Conservation (phyloP, 495 filamentous ascomycete species). For the Hypoxylon lienhwacheense region DNA sequence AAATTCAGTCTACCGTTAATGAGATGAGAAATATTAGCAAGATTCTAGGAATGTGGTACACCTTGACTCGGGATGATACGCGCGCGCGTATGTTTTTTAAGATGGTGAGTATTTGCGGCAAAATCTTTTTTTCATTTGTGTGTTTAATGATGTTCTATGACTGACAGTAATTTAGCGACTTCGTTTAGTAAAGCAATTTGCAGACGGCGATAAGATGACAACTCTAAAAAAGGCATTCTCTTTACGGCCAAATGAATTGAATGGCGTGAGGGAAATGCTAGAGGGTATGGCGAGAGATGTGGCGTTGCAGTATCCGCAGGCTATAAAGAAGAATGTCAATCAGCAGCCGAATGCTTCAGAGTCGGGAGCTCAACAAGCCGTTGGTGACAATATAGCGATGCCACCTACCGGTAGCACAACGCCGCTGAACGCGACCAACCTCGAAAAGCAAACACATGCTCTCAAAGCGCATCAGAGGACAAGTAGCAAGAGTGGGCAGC, state of each 20-base stretch:
- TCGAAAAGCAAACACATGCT: slow-evolving; percentile 65
- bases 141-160: not conserved
- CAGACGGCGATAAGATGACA: slow-evolving; percentile 53
- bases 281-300: slow-evolving; percentile 43
- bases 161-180: slow-evolving; percentile 49
- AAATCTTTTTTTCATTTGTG: slow-evolving; percentile 31
- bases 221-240: slow-evolving; percentile 59
- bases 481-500: slow-evolving; percentile 44
- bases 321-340: slow-evolving; percentile 28
- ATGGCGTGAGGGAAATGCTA: slow-evolving; percentile 51
- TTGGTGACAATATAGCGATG: slow-evolving; percentile 24
- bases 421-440: slow-evolving; percentile 65
- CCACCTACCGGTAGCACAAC: slow-evolving; percentile 42
- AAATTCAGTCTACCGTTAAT: slow-evolving; percentile 35
- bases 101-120: slow-evolving; percentile 42
- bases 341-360: slow-evolving; percentile 27
- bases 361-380: slow-evolving; percentile 20
- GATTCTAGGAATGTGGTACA: slow-evolving; percentile 46
- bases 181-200: slow-evolving; percentile 62
- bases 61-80: slow-evolving; percentile 44
- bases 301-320: slow-evolving; percentile 16
- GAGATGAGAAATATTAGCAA: slow-evolving; percentile 44
- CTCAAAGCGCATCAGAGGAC: slow-evolving; percentile 51
- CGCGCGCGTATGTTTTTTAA: slow-evolving; percentile 51
- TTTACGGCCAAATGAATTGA: slow-evolving; percentile 58